phyloP scores from a whole-genome alignment of 139 green algal genomes.

The Chlorella sp. region DNA sequence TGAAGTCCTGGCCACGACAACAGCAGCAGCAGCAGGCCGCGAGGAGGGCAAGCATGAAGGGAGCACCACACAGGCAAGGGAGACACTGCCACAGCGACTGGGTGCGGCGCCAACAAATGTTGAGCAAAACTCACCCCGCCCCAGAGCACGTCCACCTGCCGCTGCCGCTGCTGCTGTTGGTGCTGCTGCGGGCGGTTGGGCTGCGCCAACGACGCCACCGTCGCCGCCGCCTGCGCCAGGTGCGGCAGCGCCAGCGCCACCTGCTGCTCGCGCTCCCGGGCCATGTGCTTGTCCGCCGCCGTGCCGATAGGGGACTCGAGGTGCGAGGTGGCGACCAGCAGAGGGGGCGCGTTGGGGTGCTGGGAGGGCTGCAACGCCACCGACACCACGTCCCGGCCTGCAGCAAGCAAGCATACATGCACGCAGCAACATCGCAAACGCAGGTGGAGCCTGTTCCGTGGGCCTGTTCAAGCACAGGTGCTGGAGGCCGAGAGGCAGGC shows the following conservation, averaged over 20 bases:
- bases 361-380: not conserved
- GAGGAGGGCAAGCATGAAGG: no score
- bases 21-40: no score
- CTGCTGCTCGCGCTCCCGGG: not conserved
- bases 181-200: not conserved
- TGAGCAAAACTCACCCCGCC: not conserved
- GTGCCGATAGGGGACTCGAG: not conserved
- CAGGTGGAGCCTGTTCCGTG: not conserved
- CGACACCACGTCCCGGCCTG: not conserved
- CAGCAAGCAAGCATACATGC: no score
- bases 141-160: not conserved
- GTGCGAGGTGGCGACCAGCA: not conserved
- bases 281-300: no score
- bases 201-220: not conserved
- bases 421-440: not conserved
- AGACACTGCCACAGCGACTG: no score
- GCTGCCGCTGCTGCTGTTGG: no score
- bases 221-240: no score
- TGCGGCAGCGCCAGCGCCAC: no score
- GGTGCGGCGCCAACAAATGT: no score
- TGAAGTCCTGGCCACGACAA: not conserved
- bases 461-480: not conserved
- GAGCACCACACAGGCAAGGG: no score
- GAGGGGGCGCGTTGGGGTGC: not conserved
- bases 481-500: not conserved